These are phyloP conservation scores for Scytalidium sp. DNA, from an alignment of 2,329 filamentous ascomycete species.

Conservation along the genomic window DNA sequence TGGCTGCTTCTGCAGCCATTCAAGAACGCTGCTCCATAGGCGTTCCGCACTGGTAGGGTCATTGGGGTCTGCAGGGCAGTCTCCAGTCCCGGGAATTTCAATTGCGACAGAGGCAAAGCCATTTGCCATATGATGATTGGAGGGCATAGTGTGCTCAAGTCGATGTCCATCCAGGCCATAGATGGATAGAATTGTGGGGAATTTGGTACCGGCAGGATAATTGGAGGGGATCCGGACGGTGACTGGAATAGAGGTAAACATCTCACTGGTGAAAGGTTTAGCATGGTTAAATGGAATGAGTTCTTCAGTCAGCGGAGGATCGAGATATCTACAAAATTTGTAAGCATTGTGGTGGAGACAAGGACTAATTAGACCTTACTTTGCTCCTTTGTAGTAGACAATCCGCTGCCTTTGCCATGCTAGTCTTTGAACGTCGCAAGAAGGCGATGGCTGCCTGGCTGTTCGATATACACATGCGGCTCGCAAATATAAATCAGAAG, in stretches of 20 bases:
- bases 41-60: conserved; percentile 60
- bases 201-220: conserved; percentile 30
- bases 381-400: too few species aligned
- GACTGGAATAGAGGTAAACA: conserved; percentile 52
- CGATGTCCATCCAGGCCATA: conserved; percentile 62
- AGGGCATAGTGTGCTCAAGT: conserved; percentile 59
- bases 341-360: too few species aligned
- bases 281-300: conserved; percentile 55
- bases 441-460: conserved; percentile 58
- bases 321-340: conserved; percentile 58
- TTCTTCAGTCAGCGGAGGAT: conserved; percentile 61
- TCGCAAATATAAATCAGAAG: conserved; percentile 64
- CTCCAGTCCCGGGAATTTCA: conserved; percentile 66
- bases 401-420: too few species aligned
- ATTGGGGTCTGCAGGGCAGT: conserved; percentile 60
- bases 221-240: conserved; percentile 60
- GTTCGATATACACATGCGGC: conserved; percentile 73
- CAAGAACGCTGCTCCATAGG: conserved; percentile 59
- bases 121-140: conserved; percentile 57
- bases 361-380: too few species aligned
- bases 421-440: conserved; percentile 35
- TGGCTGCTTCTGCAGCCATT: conserved; percentile 51
- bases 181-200: conserved; percentile 53
- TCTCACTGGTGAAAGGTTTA: too few species aligned
- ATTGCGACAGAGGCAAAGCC: conserved; percentile 62